Evolutionary conservation across 257 asterid genomes (phyloP), one percentile per base, ranked within the genome.

Genomic region (Solanum chmielewskii): DNA sequence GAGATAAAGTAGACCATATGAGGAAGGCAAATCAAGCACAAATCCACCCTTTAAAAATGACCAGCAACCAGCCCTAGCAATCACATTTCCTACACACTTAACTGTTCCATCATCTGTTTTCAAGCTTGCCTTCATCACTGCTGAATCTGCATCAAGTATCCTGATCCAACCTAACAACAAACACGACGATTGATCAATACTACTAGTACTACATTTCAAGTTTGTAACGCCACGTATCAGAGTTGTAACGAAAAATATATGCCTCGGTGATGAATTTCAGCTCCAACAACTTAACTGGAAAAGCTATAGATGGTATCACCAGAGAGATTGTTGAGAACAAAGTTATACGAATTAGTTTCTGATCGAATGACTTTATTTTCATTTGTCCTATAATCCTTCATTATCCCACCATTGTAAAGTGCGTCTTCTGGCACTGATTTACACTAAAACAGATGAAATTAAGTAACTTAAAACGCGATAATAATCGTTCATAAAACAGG

Each of bases 41-140:
- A 86, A 86, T 49, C 88, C 88, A 33, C 88, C 88, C 45, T 74
- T 86, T 6, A 86, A 56, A 86, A 86, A 86, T 20, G 75, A 86
- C 88, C 88, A 74, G 39, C 88, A 86, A 1, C 84, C 88, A 13
- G 20, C 1, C 25, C 62, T 71, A 42, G 84, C 84, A 86, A 86
- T 31, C 60, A 83, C 60, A 83, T 62, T 83, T 59, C 86, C 86
- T 2, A 37, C 71, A 83, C 86, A 83, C 13, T 21, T 83, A 5
- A n/a, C 33, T 37, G 76, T 83, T 9, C 59, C 56, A 44, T 83
- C 39, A 39, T 0, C 77, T 37, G 77, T 83, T 59, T 62, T 62
- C 5, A 83, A 7, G 52, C 33, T 62, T 62, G 11, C 77, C 52
- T 59, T 83, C 62, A 83, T 83, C 62, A 83, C 41, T 3, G 60